A percentile compares a stretch with the other conserved stretches of the same genome.
phyloP scores from a whole-genome alignment of 2,329 filamentous ascomycete genomes.

The Pyricularia sp. region DNA sequence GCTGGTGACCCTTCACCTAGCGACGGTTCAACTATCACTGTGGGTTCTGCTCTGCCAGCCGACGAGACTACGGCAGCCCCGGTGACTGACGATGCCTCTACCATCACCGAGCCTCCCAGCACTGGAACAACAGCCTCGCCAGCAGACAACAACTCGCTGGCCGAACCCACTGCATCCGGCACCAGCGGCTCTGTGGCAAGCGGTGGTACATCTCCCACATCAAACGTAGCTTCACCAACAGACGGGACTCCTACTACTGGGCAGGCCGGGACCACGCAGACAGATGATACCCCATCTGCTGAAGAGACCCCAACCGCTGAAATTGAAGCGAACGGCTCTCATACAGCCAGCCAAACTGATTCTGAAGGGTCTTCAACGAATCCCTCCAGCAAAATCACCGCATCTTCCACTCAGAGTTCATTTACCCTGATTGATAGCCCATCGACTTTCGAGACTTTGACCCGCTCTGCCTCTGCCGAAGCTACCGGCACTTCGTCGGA shows the following conservation, averaged over 20 bases:
- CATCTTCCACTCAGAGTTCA: background rate
- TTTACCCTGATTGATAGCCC: background rate
- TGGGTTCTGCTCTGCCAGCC: no score
- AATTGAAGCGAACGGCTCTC: background rate
- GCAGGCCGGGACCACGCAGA: background rate
- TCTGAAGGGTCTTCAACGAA: background rate
- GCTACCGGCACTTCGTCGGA: background rate
- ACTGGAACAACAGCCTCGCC: no score
- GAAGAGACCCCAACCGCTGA: background rate
- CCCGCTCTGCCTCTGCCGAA: background rate
- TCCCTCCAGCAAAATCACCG: background rate
- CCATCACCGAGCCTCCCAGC: no score
- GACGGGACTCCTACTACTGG: background rate
- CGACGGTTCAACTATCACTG: no score
- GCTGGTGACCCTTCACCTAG: no score
- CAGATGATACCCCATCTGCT: background rate
- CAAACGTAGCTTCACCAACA: background rate
- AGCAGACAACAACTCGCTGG: no score
- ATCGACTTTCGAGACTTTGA: background rate
- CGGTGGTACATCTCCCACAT: background rate
- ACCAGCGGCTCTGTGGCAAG: background rate
- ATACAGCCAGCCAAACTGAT: background rate
- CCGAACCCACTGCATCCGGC: background rate
- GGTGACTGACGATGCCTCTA: no score
- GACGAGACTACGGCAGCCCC: no score